phyloP scores from a whole-genome alignment of 2,329 filamentous ascomycete genomes.

The Ophiostoma perfectum region DNA sequence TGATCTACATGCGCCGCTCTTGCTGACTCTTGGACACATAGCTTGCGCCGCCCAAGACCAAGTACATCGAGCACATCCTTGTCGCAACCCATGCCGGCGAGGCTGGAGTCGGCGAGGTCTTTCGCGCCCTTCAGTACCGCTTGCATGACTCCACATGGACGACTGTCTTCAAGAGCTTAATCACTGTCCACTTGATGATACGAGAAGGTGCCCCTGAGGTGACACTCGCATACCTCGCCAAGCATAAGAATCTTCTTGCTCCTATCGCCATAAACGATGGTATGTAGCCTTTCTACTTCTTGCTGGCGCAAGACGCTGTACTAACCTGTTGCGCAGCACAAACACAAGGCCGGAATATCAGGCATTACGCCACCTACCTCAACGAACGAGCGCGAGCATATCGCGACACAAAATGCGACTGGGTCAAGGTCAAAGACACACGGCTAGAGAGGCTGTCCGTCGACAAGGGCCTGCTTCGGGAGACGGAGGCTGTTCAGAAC shows the following conservation, averaged over 20 bases:
- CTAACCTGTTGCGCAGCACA: conserved; percentile 57
- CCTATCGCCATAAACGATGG: conserved; percentile 91
- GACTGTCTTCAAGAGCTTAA: conserved; percentile 96
- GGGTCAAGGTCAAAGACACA: conserved; percentile 75
- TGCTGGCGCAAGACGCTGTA: no score
- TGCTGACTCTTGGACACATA: conserved; percentile 33
- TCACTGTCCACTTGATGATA: conserved; percentile 96
- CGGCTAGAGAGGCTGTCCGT: conserved; percentile 80
- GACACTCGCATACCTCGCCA: conserved; percentile 76
- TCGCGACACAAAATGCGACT: conserved; percentile 79
- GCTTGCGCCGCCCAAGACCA: conserved; percentile 95
- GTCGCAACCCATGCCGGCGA: conserved; percentile 92
- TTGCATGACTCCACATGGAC: conserved; percentile 97
- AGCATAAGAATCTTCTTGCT: conserved; percentile 75
- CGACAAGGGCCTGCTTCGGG: conserved; percentile 84
- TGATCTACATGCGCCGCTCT: neutral
- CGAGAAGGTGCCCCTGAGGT: conserved; percentile 87
- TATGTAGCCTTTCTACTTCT: conserved; percentile 40
- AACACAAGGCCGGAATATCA: conserved; percentile 90
- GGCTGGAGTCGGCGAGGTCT: conserved; percentile 90
- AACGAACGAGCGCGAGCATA: conserved; percentile 75
- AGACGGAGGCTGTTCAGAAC: conserved; percentile 84
- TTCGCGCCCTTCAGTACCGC: conserved; percentile 81
- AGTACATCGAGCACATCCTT: conserved; percentile 98
- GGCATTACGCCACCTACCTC: conserved; percentile 84